Conservation (phyloP, 257 asterid genomes). For the Ligustrum vulgare region DNA sequence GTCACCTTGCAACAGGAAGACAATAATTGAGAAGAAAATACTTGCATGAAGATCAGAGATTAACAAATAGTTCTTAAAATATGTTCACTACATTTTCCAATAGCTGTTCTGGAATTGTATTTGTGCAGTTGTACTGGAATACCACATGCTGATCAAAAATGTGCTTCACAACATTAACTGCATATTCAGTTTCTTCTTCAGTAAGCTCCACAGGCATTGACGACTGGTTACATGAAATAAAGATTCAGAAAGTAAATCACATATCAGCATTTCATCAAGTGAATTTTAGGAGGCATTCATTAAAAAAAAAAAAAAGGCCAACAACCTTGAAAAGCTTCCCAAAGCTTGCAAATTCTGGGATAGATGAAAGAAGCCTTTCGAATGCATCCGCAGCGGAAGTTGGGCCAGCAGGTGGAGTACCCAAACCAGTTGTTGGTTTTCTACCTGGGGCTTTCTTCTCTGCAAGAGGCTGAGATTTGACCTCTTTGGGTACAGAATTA, state of each 20-base stretch:
- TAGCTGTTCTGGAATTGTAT: slow-evolving; percentile 88
- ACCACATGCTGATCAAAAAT: slow-evolving; percentile 80
- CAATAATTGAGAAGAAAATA: slow-evolving; percentile 20
- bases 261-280: slow-evolving; percentile 26
- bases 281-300: not conserved
- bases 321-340: slow-evolving; percentile 97
- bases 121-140: slow-evolving; percentile 95
- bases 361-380: slow-evolving; percentile 71
- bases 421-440: slow-evolving; percentile 71
- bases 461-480: slow-evolving; percentile 61
- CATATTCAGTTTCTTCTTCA: slow-evolving; percentile 97
- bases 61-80: slow-evolving; percentile 2
- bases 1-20: slow-evolving; percentile 55
- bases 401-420: slow-evolving; percentile 73
- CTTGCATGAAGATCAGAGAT: slow-evolving; percentile 3
- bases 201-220: slow-evolving; percentile 97
- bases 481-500: slow-evolving; percentile 79
- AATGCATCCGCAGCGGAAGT: slow-evolving; percentile 74
- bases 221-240: slow-evolving; percentile 53
- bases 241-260: slow-evolving; percentile 14
- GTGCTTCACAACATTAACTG: slow-evolving; percentile 95
- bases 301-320: slow-evolving; percentile 1
- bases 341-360: slow-evolving; percentile 77
- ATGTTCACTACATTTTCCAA: slow-evolving; percentile 70
- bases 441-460: slow-evolving; percentile 93